Evolutionary conservation across 345 rosid species (phyloP), one percentile per base, ranked within the genome.

Genomic region (Aquilaria malaccensis): DNA sequence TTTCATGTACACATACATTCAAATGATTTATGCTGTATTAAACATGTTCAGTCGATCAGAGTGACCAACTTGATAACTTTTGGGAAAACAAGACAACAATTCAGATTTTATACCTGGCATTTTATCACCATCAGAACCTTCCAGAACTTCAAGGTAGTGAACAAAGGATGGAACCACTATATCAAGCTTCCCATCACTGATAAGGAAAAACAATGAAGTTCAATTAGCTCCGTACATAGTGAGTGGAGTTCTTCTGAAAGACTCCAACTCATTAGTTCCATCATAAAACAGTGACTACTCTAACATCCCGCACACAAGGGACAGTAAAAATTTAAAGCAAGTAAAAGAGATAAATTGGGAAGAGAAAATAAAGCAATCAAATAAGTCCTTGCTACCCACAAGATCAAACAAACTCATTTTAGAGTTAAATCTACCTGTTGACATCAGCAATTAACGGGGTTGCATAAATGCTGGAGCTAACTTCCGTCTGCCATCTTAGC

Each of bases 401-500:
- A 10, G 13, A 7, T n/a, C 30, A 52, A 52, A 52, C 10, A 9
- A 37, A 37, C 7, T 3, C 43, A 37, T 37, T 37, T 37, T 5
- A 1, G 43, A 37, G 43, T 9, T 37, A 9, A 32, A 1, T 7
- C 11, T 56, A 87, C 99, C 97, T 84, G 77, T 91, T 95, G 72
- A 95, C 88, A 72, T 95, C 99, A 50, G 97, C 98, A 58, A 95
- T 87, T 76, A 91, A 77, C 2, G 99, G 99, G 50, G 91, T 76
- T 48, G 98, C 98, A 49, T 88, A 95, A 55, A 95, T 72, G 76
- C 99, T 91, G 64, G 98, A 91, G 77, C 98, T 88, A 69, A 91
- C 98, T 79, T 95, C 99, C 30, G 99, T 80, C 70, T 91, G 98
- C 99, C 99, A 95, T 77, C 99, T 83, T 29, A 95, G 86, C 85